Percentiles rank a stretch among this genome's conserved stretches.
Evolutionary conservation across 768 basidiomycete genomes (phyloP).

Genomic region (Lactarius deliciosus): DNA sequence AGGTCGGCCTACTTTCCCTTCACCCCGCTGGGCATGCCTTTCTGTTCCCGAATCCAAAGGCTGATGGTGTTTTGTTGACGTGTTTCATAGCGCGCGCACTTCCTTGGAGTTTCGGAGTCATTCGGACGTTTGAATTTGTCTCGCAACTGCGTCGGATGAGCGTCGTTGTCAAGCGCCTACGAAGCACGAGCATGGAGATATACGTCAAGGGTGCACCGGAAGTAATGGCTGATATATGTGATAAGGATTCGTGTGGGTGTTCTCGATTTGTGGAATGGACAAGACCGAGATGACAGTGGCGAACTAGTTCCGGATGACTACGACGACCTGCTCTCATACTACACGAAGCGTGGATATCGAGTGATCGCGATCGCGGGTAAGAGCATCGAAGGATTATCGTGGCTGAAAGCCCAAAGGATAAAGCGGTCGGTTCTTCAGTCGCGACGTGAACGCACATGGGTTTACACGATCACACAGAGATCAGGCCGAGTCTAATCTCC

Average conservation of each 20-base stretch:
- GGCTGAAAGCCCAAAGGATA: slow-evolving; percentile 97
- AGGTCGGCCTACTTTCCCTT: slow-evolving; percentile 46
- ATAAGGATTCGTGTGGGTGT: slow-evolving; percentile 80
- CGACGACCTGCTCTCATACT: slow-evolving; percentile 93
- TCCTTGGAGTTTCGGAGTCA: slow-evolving; percentile 94
- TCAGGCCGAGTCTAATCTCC: slow-evolving; percentile 86
- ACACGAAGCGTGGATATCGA: slow-evolving; percentile 94
- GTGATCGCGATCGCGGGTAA: slow-evolving; percentile 99
- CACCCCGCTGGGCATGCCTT: not conserved
- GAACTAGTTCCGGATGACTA: slow-evolving; percentile 91
- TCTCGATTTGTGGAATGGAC: slow-evolving; percentile 1
- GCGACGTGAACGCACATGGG: slow-evolving; percentile 6
- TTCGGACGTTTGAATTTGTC: slow-evolving; percentile 95
- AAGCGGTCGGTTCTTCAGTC: slow-evolving; percentile 58
- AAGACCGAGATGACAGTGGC: not conserved
- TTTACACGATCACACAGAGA: slow-evolving; percentile 55
- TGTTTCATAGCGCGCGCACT: slow-evolving; percentile 79
- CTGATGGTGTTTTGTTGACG: slow-evolving; percentile 14
- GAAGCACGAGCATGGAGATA: slow-evolving; percentile 92
- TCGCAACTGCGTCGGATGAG: slow-evolving; percentile 94
- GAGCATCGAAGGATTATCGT: slow-evolving; percentile 88
- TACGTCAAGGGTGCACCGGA: slow-evolving; percentile 99
- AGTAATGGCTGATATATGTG: slow-evolving; percentile 95
- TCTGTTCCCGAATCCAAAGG: slow-evolving; percentile 17
- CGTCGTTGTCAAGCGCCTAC: slow-evolving; percentile 93